Evolutionary conservation across 345 rosid genomes (phyloP).

Genomic region (Litchi chinensis): DNA sequence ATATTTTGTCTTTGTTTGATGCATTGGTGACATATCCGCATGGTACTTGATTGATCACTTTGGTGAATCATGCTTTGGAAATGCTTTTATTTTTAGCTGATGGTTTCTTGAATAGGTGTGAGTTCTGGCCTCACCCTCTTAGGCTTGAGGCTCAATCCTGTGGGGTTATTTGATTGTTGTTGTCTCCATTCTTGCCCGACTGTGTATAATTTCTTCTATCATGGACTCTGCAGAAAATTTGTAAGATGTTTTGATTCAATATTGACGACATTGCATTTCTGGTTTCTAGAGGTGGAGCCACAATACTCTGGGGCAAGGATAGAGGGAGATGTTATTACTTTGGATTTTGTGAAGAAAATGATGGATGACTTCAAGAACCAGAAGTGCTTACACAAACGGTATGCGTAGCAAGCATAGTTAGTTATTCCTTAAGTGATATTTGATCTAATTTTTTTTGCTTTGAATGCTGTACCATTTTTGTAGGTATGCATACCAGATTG

Average conservation of each 20-base stretch:
- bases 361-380: constrained; percentile 92
- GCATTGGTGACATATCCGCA: background rate
- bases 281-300: constrained; percentile 89
- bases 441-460: constrained; percentile 19
- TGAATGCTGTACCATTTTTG: constrained; percentile 26
- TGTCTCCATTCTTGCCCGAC: background rate
- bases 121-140: background rate
- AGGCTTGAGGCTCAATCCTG: background rate
- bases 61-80: background rate
- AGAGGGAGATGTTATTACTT: constrained; percentile 80
- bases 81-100: constrained; percentile 5
- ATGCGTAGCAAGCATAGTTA: constrained; percentile 15
- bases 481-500: constrained; percentile 93
- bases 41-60: background rate
- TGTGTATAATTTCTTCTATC: background rate
- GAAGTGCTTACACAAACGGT: constrained; percentile 90
- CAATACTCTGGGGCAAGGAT: constrained; percentile 93
- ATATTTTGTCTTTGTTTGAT: background rate
- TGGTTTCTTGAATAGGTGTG: background rate
- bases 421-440: constrained; percentile 17
- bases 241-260: constrained; percentile 4
- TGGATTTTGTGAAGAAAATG: constrained; percentile 93
- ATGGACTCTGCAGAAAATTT: background rate
- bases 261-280: constrained; percentile 27
- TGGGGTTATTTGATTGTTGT: background rate